Conservation (phyloP, 371 early-diverging fungal species). For the Syncephalastrum sp. region DNA sequence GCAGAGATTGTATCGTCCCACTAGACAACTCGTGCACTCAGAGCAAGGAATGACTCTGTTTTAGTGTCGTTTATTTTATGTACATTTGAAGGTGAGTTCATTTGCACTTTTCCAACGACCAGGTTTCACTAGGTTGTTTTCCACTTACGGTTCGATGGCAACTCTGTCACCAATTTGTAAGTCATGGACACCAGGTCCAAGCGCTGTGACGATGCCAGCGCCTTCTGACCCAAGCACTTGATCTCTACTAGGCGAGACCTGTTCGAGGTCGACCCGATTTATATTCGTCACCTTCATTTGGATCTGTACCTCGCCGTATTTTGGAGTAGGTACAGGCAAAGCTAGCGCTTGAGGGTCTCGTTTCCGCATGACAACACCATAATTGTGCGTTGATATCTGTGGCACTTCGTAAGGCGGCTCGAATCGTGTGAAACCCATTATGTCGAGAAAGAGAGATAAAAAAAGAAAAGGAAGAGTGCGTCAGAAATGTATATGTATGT, state of each 20-base stretch:
- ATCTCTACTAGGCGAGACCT: neutral
- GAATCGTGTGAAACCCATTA: too few species aligned
- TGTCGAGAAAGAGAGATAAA: too few species aligned
- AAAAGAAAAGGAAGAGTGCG: too few species aligned
- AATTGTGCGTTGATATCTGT: too few species aligned
- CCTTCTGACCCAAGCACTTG: constrained; percentile 8
- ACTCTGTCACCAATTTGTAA: constrained; percentile 12
- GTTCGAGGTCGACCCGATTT: constrained; percentile 2
- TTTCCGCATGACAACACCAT: too few species aligned
- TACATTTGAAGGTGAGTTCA: neutral
- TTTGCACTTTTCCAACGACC: too few species aligned
- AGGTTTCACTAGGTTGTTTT: too few species aligned
- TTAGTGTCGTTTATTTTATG: neutral
- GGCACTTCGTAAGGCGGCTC: too few species aligned
- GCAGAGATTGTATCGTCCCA: constrained; percentile 13
- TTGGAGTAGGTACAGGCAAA: neutral
- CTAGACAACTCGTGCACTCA: constrained; percentile 6
- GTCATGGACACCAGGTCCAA: neutral
- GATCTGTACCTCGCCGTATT: constrained; percentile 7
- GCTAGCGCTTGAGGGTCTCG: too few species aligned
- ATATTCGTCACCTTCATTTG: constrained; percentile 8
- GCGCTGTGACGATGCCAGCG: constrained; percentile 5
- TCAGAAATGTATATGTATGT: too few species aligned
- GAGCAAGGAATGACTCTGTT: constrained; percentile 7
- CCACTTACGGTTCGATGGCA: constrained; percentile 10